phyloP scores from a whole-genome alignment of 257 asterid species.

The Nicotiana tomentosiformis region DNA sequence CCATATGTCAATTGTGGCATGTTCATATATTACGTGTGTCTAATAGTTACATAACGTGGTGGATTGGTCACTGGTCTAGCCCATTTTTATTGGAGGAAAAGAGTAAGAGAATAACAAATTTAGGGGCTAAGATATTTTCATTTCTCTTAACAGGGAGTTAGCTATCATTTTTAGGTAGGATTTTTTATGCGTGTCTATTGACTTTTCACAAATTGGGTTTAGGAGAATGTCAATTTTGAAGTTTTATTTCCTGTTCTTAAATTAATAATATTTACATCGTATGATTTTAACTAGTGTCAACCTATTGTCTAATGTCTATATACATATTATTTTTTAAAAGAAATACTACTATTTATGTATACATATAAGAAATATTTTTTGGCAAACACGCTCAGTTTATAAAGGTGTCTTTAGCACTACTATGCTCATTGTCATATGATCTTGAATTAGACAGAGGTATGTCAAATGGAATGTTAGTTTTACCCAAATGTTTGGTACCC shows the following conservation, averaged over 20 bases:
- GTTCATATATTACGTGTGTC: neutral
- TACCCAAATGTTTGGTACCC: conserved; percentile 1
- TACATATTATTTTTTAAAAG: neutral
- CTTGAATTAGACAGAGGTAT: neutral
- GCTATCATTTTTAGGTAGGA: too few relatives aligned
- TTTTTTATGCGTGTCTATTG: too few relatives aligned
- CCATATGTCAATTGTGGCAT: neutral
- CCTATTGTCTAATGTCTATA: neutral
- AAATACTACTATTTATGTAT: neutral
- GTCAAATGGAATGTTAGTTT: neutral
- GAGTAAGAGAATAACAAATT: neutral
- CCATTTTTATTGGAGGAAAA: neutral
- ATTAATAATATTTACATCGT: neutral
- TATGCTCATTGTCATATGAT: neutral
- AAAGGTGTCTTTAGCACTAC: too few relatives aligned
- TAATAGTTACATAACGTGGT: neutral
- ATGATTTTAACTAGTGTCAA: neutral
- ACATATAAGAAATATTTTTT: neutral
- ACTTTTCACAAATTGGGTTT: neutral
- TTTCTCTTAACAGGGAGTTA: too few relatives aligned
- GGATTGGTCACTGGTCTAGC: neutral
- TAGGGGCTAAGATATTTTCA: neutral
- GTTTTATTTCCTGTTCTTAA: neutral
- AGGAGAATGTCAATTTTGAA: neutral
- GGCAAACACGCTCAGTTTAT: neutral